A percentile compares a stretch with the other conserved stretches of the same genome.
Evolutionary conservation across 495 filamentous ascomycete species (phyloP).

Genomic region (Coniosporium apollinis): DNA sequence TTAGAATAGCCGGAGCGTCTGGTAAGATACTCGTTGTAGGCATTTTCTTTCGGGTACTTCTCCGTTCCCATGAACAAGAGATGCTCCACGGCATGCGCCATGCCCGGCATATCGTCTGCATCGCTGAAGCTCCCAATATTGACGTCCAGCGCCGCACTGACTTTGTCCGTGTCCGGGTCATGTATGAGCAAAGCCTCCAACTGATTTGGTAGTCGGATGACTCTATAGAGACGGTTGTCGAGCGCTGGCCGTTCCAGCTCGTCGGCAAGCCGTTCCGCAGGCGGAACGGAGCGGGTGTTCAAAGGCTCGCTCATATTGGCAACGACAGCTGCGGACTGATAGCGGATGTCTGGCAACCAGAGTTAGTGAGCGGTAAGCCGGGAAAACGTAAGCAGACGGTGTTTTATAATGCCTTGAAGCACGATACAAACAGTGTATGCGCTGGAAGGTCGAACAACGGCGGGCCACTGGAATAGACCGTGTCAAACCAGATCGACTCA

Average conservation of each 20-base stretch:
- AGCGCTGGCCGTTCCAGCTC: conserved; percentile 69
- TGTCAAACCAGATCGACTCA: too few relatives aligned
- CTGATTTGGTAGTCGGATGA: conserved; percentile 70
- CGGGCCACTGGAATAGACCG: too few relatives aligned
- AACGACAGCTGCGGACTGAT: too few relatives aligned
- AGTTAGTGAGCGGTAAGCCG: too few relatives aligned
- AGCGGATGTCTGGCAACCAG: too few relatives aligned
- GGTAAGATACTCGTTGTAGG: conserved; percentile 83
- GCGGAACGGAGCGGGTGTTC: too few relatives aligned
- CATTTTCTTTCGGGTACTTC: conserved; percentile 96
- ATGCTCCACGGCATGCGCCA: conserved; percentile 84
- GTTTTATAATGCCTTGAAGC: too few relatives aligned
- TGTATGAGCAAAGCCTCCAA: conserved; percentile 92
- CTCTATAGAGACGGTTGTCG: conserved; percentile 77
- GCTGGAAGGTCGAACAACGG: too few relatives aligned
- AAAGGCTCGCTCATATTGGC: too few relatives aligned
- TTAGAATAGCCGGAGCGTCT: conserved; percentile 83
- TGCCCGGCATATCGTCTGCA: conserved; percentile 76
- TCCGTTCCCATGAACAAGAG: conserved; percentile 97
- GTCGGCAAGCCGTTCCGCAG: conserved; percentile 58
- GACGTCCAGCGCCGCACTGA: conserved; percentile 85
- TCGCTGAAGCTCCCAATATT: conserved; percentile 95
- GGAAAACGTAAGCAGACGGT: too few relatives aligned
- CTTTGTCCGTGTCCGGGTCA: conserved; percentile 92
- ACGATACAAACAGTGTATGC: too few relatives aligned